Conservation (phyloP, 805 yeast genomes). For the Ogataea minuta region DNA sequence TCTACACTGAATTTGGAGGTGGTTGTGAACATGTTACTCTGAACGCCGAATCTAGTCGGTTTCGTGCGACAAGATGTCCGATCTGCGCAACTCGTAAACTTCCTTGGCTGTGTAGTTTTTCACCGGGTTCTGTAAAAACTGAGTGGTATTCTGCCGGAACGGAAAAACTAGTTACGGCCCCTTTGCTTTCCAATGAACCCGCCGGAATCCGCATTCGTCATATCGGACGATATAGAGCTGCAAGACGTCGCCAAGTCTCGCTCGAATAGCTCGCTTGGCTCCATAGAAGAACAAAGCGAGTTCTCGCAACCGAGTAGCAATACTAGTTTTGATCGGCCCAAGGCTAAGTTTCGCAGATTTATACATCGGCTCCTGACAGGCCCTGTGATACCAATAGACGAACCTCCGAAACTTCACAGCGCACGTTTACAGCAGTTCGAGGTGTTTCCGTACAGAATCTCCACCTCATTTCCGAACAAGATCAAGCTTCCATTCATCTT, state of each 20-base stretch:
- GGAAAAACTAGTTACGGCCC: not conserved
- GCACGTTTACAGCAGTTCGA: constrained; percentile 36
- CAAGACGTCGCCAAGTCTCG: constrained; percentile 6
- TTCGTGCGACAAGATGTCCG: too few relatives aligned
- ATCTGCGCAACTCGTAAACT: too few relatives aligned
- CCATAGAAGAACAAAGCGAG: constrained; percentile 5
- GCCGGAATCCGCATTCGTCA: constrained; percentile 1
- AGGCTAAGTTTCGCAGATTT: constrained; percentile 9
- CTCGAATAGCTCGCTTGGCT: constrained; percentile 7
- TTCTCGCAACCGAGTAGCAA: constrained; percentile 4
- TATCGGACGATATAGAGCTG: constrained; percentile 8
- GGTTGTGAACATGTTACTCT: too few relatives aligned
- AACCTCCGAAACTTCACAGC: constrained; percentile 41
- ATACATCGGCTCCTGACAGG: constrained; percentile 50
- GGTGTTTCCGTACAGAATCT: constrained; percentile 40
- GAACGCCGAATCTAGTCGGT: too few relatives aligned
- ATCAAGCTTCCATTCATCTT: constrained; percentile 33
- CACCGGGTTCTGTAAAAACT: too few relatives aligned
- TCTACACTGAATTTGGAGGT: too few relatives aligned
- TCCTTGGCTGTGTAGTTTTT: too few relatives aligned
- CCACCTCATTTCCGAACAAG: constrained; percentile 28
- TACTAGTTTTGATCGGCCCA: not conserved
- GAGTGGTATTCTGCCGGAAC: too few relatives aligned
- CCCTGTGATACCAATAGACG: constrained; percentile 47
- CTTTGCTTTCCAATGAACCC: constrained; percentile 1